These are phyloP conservation scores for Moniliella sp. DNA, from an alignment of 1,284 basidiomycete species.

Conservation along the genomic window DNA sequence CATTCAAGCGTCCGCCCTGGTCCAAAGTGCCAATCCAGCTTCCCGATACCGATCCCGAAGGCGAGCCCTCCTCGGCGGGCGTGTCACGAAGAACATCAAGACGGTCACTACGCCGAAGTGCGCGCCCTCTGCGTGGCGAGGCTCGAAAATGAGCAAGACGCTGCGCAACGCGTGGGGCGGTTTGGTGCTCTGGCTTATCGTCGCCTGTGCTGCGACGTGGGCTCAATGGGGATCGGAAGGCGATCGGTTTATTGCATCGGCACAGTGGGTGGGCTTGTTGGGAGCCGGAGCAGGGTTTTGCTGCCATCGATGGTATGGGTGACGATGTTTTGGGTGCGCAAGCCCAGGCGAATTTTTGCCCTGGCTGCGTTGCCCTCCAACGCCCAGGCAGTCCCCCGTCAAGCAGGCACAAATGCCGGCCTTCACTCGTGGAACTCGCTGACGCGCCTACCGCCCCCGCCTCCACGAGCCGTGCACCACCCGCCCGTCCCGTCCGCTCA, in stretches of 20 bases:
- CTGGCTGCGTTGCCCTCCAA: constrained; percentile 2
- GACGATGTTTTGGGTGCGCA: constrained; percentile 20
- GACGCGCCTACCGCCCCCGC: constrained; percentile 10
- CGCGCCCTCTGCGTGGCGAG: background rate
- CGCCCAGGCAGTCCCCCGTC: too few relatives aligned
- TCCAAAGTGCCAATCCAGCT: too few relatives aligned
- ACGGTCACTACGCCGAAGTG: too few relatives aligned
- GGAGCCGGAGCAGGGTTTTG: constrained; percentile 24
- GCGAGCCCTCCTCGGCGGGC: too few relatives aligned
- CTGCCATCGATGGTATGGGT: constrained; percentile 28
- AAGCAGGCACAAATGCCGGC: constrained; percentile 1
- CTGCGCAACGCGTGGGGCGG: constrained; percentile 20
- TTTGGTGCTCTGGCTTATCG: constrained; percentile 17
- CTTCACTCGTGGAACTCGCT: constrained; percentile 11
- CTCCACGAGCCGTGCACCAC: constrained; percentile 11
- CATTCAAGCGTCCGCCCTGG: constrained; percentile 4
- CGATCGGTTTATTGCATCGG: constrained; percentile 19
- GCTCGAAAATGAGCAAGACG: constrained; percentile 3
- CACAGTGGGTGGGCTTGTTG: constrained; percentile 20
- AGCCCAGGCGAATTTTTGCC: constrained; percentile 21
- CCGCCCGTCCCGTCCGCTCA: constrained; percentile 7
- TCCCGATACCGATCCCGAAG: too few relatives aligned
- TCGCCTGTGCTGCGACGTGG: constrained; percentile 11
- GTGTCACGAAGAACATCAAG: too few relatives aligned
- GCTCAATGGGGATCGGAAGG: constrained; percentile 17